A percentile compares a stretch with the other conserved stretches of the same genome.
Evolutionary conservation across 441 rosid genomes (phyloP).

Genomic region (Metrosideros polymorpha): DNA sequence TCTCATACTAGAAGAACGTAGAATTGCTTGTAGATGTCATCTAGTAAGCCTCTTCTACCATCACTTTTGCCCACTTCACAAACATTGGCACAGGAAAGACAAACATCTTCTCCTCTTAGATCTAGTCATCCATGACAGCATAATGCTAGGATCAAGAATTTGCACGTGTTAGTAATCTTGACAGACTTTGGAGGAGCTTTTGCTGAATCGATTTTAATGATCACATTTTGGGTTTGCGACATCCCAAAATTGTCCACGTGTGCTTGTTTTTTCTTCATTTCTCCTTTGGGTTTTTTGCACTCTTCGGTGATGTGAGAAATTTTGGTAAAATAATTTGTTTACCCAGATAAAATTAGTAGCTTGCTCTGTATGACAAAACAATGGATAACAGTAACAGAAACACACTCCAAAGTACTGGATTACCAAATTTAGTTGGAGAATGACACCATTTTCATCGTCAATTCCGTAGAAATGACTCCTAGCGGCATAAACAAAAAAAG

Average conservation of each 20-base stretch:
- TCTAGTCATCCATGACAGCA: background rate
- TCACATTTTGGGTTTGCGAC: background rate
- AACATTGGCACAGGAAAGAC: background rate
- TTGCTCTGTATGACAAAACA: background rate
- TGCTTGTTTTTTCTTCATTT: background rate
- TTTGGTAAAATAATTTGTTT: background rate
- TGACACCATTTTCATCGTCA: background rate
- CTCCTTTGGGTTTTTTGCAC: background rate
- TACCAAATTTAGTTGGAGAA: background rate
- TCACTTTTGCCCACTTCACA: background rate
- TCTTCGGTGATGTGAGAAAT: background rate
- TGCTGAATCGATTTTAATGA: background rate
- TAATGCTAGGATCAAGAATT: background rate
- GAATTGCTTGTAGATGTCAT: background rate
- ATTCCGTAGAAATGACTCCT: background rate
- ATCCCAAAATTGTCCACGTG: background rate
- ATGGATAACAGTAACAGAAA: background rate
- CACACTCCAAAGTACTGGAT: background rate
- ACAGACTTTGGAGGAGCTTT: background rate
- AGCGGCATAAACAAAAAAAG: background rate
- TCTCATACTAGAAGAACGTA: background rate
- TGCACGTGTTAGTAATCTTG: background rate
- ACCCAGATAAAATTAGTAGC: background rate
- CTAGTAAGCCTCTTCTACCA: background rate
- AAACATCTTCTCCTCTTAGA: background rate